Percentiles rank a stretch among this genome's conserved stretches.
These are phyloP conservation scores for Avena insularis DNA, from an alignment of 176 grass and related monocot species.

Conservation along the genomic window DNA sequence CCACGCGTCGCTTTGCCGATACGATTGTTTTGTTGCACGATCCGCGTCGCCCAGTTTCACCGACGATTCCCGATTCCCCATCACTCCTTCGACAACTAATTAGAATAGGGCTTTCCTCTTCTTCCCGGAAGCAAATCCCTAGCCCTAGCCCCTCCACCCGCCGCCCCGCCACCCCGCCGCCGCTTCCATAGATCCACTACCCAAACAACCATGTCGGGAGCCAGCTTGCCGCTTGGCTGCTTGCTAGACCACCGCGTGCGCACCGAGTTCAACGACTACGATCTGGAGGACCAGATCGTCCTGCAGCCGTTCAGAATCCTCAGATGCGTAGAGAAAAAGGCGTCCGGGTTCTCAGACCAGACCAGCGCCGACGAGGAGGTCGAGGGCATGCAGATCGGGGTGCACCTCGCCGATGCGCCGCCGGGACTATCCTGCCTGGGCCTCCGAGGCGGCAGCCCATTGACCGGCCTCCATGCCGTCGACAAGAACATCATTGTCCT, in stretches of 20 bases:
- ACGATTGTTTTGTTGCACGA: no score
- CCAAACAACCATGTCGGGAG: background rate
- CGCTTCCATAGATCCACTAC: no score
- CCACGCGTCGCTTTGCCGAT: no score
- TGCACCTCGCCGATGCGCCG: background rate
- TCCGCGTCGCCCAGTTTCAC: no score
- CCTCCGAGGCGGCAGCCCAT: background rate
- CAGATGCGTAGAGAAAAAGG: background rate
- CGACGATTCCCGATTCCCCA: no score
- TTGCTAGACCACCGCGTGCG: background rate
- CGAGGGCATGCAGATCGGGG: background rate
- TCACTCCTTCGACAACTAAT: no score
- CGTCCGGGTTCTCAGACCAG: background rate
- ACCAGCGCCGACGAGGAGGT: background rate
- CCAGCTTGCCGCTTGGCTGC: background rate
- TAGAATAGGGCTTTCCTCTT: background rate
- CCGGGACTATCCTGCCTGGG: background rate
- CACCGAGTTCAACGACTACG: background rate
- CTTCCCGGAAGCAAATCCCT: background rate
- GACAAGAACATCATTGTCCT: background rate
- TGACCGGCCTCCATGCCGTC: background rate
- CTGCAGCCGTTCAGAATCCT: background rate
- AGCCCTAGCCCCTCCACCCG: no score
- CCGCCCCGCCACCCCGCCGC: no score
- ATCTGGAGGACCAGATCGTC: background rate